Evolutionary conservation across 177 flowering plant genomes (phyloP).

Genomic region (Tripterygium wilfordii): DNA sequence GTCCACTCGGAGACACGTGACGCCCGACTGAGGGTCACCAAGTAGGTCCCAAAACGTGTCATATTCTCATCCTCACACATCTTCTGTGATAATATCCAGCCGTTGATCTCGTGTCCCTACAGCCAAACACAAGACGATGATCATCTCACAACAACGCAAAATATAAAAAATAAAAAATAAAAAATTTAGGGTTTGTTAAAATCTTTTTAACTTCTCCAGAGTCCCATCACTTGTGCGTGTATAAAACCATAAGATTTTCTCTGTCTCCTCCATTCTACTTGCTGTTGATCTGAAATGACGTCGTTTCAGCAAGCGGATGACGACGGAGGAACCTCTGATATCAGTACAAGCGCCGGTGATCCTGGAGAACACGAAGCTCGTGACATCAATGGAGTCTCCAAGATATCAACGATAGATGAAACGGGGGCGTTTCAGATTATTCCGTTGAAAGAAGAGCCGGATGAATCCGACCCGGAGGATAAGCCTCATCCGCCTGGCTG

Average conservation of each 20-base stretch:
- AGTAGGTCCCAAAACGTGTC: constrained; percentile 14
- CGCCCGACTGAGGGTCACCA: not conserved
- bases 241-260: not conserved
- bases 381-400: constrained; percentile 2
- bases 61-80: not conserved
- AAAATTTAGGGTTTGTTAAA: too few relatives aligned
- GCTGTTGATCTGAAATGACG: not conserved
- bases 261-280: not conserved
- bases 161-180: too few relatives aligned
- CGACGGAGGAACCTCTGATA: constrained; percentile 23
- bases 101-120: not conserved
- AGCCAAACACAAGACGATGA: not conserved
- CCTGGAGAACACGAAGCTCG: not conserved
- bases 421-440: constrained; percentile 6
- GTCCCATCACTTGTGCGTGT: not conserved
- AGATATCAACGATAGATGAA: not conserved
- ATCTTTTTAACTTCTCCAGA: too few relatives aligned
- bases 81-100: not conserved
- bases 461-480: constrained; percentile 13
- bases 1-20: constrained; percentile 10
- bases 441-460: constrained; percentile 34
- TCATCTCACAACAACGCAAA: too few relatives aligned
- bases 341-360: constrained; percentile 22
- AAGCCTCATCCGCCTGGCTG: too few relatives aligned
- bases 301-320: constrained; percentile 14